A percentile compares a stretch with the other conserved stretches of the same genome.
These are phyloP conservation scores for Picea sitchensis DNA, from an alignment of 75 land plant species.

Conservation along the genomic window DNA sequence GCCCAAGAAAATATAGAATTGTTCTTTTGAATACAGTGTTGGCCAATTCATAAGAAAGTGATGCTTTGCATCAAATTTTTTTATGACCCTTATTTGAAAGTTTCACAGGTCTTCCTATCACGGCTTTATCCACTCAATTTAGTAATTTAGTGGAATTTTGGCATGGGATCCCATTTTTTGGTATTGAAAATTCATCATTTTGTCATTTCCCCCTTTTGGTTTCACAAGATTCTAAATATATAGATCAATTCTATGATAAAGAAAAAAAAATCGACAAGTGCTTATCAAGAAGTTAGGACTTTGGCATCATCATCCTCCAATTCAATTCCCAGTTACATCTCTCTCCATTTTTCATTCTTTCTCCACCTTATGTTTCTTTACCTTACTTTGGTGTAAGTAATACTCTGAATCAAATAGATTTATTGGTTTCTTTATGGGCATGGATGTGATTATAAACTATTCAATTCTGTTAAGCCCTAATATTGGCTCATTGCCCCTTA, in stretches of 20 bases:
- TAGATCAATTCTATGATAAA: not conserved
- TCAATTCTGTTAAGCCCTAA: no score
- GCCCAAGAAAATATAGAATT: not conserved
- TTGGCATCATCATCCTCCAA: not conserved
- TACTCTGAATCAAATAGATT: no score
- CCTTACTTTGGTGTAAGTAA: no score
- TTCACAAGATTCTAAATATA: not conserved
- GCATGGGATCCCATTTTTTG: not conserved
- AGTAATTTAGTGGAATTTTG: not conserved
- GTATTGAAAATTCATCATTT: not conserved
- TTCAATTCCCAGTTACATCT: not conserved
- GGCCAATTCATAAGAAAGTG: not conserved
- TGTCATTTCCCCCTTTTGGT: not conserved
- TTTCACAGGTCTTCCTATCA: not conserved
- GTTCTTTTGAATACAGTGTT: slow-evolving; percentile 4
- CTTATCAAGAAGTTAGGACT: not conserved
- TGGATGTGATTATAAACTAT: no score
- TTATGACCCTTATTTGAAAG: not conserved
- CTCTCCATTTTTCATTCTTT: not conserved
- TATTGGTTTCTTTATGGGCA: no score
- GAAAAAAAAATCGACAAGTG: not conserved
- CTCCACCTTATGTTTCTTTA: no score
- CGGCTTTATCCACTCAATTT: not conserved
- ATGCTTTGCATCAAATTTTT: not conserved
- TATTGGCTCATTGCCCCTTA: no score